Evolutionary conservation across 169 alveolate species (phyloP).

Genomic region (Plasmodium berghei): DNA sequence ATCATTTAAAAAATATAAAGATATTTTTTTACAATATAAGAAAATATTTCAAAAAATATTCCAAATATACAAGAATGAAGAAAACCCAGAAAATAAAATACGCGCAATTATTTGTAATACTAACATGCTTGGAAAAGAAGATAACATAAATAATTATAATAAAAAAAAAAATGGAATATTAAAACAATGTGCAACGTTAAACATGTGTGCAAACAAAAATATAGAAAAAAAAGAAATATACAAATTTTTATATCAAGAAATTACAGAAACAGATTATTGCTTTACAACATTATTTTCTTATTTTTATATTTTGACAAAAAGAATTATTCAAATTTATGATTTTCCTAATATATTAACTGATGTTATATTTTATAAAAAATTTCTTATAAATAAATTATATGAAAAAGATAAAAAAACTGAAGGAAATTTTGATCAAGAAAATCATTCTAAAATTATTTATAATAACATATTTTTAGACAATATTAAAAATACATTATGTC

Average conservation of each 20-base stretch:
- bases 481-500: slow-evolving; percentile 22
- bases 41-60: background rate
- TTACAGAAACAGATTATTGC: slow-evolving; percentile 5
- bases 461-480: slow-evolving; percentile 14
- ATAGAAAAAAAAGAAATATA: background rate
- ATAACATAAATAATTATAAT: background rate
- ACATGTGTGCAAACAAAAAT: background rate
- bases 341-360: slow-evolving; percentile 3
- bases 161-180: background rate
- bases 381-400: slow-evolving; percentile 7
- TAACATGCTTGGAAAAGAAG: background rate
- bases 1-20: slow-evolving; percentile 14
- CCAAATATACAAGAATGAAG: background rate
- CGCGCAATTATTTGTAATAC: background rate
- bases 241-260: background rate
- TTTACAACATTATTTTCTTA: slow-evolving; percentile 6
- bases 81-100: background rate
- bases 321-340: slow-evolving; percentile 17
- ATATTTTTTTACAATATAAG: slow-evolving; percentile 13
- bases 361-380: slow-evolving; percentile 18
- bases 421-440: background rate
- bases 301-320: slow-evolving; percentile 24
- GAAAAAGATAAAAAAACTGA: background rate
- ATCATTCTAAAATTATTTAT: slow-evolving; percentile 17
- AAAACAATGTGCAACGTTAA: background rate